Percentiles rank a stretch among this genome's conserved stretches.
These are phyloP conservation scores for Trichosphaerium sp. DNA, from an alignment of 78 protist genomes.

Conservation along the genomic window DNA sequence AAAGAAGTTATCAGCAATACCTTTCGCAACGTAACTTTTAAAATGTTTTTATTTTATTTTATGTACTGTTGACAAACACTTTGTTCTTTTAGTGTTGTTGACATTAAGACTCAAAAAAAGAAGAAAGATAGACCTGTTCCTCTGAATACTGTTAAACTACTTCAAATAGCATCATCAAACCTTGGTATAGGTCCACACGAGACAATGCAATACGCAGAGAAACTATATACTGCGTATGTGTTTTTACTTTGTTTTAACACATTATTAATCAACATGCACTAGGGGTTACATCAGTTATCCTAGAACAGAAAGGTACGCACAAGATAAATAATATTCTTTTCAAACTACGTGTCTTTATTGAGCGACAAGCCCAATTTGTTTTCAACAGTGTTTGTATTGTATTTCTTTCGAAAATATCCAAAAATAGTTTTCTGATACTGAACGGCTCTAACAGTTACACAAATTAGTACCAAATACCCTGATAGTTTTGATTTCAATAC, in stretches of 20 bases:
- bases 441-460: too few relatives aligned
- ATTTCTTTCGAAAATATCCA: too few relatives aligned
- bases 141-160: slow-evolving; percentile 30
- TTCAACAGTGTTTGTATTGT: too few relatives aligned
- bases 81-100: background rate
- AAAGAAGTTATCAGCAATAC: background rate
- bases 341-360: too few relatives aligned
- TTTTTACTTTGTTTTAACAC: background rate
- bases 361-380: too few relatives aligned
- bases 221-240: slow-evolving; percentile 5
- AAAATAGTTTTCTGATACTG: too few relatives aligned
- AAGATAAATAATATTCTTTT: too few relatives aligned
- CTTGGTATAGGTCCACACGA: slow-evolving; percentile 17
- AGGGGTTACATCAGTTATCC: slow-evolving; percentile 52
- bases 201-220: slow-evolving; percentile 39
- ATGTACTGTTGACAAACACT: background rate
- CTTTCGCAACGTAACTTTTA: background rate
- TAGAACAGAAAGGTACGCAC: slow-evolving; percentile 55
- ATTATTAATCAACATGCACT: slow-evolving; percentile 3
- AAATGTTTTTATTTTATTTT: background rate
- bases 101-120: background rate
- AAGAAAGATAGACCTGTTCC: slow-evolving; percentile 1
- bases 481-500: background rate
- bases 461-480: slow-evolving; percentile 23
- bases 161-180: background rate